phyloP scores from a whole-genome alignment of 2,329 filamentous ascomycete species.

The Aspergillus novofumigatus region DNA sequence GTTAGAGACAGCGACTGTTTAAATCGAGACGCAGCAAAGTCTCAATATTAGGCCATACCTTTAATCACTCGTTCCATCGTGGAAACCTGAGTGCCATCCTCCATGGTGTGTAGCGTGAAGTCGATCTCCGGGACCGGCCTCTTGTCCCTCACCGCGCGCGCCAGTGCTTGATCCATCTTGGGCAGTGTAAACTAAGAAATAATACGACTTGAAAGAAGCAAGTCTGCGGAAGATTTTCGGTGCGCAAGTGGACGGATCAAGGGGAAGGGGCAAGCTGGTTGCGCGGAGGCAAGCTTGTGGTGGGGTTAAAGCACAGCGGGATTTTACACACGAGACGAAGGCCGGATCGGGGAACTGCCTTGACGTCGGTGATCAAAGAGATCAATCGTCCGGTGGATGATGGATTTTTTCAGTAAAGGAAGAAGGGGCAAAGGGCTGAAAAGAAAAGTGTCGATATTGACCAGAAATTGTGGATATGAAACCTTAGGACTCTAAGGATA shows the following conservation, averaged over 20 bases:
- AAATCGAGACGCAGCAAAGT: neutral
- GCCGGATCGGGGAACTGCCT: neutral
- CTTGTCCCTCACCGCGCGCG: constrained; percentile 91
- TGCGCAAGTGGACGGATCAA: neutral
- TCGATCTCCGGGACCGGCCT: constrained; percentile 96
- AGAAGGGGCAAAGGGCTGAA: neutral
- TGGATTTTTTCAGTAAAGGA: neutral
- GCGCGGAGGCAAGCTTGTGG: constrained; percentile 14
- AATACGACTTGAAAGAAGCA: too few relatives aligned
- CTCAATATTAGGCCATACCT: constrained; percentile 56
- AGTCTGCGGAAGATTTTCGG: too few relatives aligned
- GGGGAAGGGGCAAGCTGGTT: constrained; percentile 1
- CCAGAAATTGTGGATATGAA: neutral
- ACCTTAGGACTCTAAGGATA: neutral
- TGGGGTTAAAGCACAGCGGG: constrained; percentile 20
- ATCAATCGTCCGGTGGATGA: neutral
- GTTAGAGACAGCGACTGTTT: constrained; percentile 11
- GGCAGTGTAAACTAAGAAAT: constrained; percentile 3
- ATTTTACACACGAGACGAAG: constrained; percentile 10
- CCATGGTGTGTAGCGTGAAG: constrained; percentile 97
- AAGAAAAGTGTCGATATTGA: neutral
- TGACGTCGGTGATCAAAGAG: neutral
- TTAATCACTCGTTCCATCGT: constrained; percentile 96
- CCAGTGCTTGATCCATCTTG: constrained; percentile 51
- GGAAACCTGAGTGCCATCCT: constrained; percentile 92